Evolutionary conservation across 2,329 filamentous ascomycete genomes (phyloP).

Genomic region (Colletotrichum theobromicola): DNA sequence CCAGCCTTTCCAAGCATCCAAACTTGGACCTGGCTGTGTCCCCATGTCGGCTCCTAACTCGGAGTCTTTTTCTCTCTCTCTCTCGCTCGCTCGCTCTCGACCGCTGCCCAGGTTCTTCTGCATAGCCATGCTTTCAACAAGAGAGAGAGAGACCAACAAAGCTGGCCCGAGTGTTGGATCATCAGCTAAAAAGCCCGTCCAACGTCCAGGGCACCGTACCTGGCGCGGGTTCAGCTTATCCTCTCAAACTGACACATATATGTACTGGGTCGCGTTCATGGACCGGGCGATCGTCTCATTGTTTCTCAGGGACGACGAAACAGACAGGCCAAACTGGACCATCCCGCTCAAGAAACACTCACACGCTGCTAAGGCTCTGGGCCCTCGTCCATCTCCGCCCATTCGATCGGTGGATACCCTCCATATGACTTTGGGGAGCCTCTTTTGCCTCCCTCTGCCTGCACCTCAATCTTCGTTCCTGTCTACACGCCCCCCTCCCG

Average conservation of each 20-base stretch:
- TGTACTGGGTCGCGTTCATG: slow-evolving; percentile 20
- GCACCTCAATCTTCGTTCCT: slow-evolving; percentile 6
- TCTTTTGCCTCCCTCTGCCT: slow-evolving; percentile 18
- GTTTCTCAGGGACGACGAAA: slow-evolving; percentile 25
- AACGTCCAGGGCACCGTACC: slow-evolving; percentile 9
- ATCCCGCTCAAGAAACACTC: slow-evolving; percentile 10
- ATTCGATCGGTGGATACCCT: slow-evolving; percentile 3
- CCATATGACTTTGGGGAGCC: slow-evolving; percentile 17
- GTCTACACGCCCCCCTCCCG: slow-evolving; percentile 8
- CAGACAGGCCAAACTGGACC: slow-evolving; percentile 18
- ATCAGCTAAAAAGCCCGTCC: neutral
- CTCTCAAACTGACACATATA: slow-evolving; percentile 17
- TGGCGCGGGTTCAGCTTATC: slow-evolving; percentile 8
- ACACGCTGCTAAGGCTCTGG: neutral
- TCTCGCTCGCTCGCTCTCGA: neutral
- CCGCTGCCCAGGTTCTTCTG: neutral
- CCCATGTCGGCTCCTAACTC: slow-evolving; percentile 5
- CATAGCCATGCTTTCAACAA: neutral
- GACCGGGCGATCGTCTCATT: slow-evolving; percentile 21
- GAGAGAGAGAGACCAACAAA: neutral
- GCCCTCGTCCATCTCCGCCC: neutral
- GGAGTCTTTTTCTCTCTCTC: neutral
- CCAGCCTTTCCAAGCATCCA: neutral
- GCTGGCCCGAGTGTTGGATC: slow-evolving; percentile 16
- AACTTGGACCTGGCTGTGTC: slow-evolving; percentile 4